Base-by-base conservation (phyloP, 495 filamentous ascomycete genomes). In the Antarctomyces pellizariae region DNA sequence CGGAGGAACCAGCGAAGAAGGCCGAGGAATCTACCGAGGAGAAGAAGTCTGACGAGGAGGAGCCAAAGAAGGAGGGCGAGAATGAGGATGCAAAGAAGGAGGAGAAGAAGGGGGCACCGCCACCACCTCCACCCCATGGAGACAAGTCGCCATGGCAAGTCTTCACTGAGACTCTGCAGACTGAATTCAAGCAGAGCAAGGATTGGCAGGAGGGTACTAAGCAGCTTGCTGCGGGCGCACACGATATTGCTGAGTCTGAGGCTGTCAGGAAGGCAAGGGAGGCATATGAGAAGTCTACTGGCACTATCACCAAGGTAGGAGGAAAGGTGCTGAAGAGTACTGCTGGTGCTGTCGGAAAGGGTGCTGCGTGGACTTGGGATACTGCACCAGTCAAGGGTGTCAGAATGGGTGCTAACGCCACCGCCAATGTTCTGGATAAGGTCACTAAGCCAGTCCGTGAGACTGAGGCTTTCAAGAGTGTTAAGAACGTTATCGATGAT, bases 191-290 rank as follows among this genome's bases (percentile, higher is more conserved):
- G 44, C 75, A 82, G 15, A 95, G 86, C 10, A 90, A 95, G 46
- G 86, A 97, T 49, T 97, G 89, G 86, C 86, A 95, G 41, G 86
- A 97, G 39, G 90, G 78, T 22, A 97, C 83, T 10, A 93, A 95
- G 47, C 78, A 82, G 28, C 62, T 97, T 7, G 78, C 79, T 7
- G 73, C 75, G 19, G 75, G 71, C 0, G 82, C 79, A 13, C 71
- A 91, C 37, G 63, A 92, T 34, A 80, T 97, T 43, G 73, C 67
- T n/a, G 86, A 95, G 47, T 93, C 74, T 41, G 80, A 91, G 45
- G 75, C 68, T n/a, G 70, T 97, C 19, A 71, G 75, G 35, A 67
- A 72, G 34, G 86, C 86, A 15, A 68, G 75, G 28, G 65, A 75
- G 34, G 84, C 79, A 11, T 92, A 91, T 45, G 66, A 71, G 30